Evolutionary conservation across 805 yeast species (phyloP), one percentile per base, ranked within the genome.

Genomic region (Yamadazyma philogaea): DNA sequence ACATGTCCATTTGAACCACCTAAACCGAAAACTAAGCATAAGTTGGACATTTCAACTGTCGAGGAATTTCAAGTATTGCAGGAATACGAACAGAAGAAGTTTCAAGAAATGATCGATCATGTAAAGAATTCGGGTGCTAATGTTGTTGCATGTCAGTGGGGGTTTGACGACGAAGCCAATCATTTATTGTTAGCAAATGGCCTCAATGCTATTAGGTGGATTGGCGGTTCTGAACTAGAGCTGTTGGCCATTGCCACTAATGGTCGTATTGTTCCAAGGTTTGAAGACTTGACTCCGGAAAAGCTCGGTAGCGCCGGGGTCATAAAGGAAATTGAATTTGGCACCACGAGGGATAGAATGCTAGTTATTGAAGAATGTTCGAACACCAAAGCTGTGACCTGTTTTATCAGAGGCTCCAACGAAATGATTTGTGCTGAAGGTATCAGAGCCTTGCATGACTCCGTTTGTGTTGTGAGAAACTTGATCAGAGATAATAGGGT

Each of bases 1-100:
- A 93, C 99, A 2, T 91, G 98, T 72, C 98, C 99, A 55, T 93
- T 93, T 61, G 99, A 93, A 73, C 99, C 99, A 31, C 99, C 99
- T 56, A 93, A 93, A 70, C 99, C 99, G 53, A 93, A 93, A 72
- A 93, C 99, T 18, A 93, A 93, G 70, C 99, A 91, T 71, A 91
- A 91, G 75, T 75, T 91, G 56, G 96, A 91, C 62, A 91, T 91
- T 50, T 79, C 91, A 12, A 69, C 85, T n/a, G 96, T 89, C 16
- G 97, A 90, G 57, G 99, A 93, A 68, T 93, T 90, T 70, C 79
- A 84, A 63, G 84, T 80, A 49, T 77, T 93, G 60, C 99, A 95
- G 70, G 79, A 78, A 40, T 93, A 93, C 64, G 99, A 93, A 72
- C 91, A 84, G 54, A 82, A 84, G 50, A 89, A 88, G 63, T 93